Base-by-base conservation (phyloP, 2,329 filamentous ascomycete genomes). In the Fusarium acutatum region DNA sequence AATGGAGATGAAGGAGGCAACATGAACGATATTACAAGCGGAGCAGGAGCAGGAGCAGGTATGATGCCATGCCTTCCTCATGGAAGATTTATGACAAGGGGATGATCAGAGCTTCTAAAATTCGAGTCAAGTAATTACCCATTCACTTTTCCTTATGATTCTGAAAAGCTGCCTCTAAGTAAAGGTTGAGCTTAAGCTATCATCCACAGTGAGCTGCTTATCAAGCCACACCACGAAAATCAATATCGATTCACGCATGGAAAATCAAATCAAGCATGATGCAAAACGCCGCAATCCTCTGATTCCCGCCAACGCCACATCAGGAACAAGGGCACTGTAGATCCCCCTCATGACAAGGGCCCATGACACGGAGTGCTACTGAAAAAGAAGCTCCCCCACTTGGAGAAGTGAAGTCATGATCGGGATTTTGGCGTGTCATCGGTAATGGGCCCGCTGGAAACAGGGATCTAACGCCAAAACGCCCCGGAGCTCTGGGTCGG, bases 331-430 rank as follows among this genome's bases (percentile, higher is more conserved):
- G 47, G 41, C 28, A 44, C 18, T 24, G 69, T 34, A 73, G 71
- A 70, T 70, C 67, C 71, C 71, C 71, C 71, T 74, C 72, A 74
- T 69, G 69, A 61, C 60, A 74, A 50, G 58, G 69, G 47, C 68
- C 72, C 72, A 74, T 74, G 72, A 70, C 64, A 60, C 40, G 50
- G 64, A 26, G 59, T 30, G 57, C 41, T 61, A 32, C 69, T 69
- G 32, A 32, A 71, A 60, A 66, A 58, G 49, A 30, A 59, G 32
- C 57, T 22, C 32, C 35, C 49, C 58, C 72, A 59, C 65, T 43
- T 44, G 15, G 41, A 52, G 30, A 44, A n/a, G n/a, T 53, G 56
- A 72, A 35, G 50, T 60, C 58, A 73, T 73, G 59, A 74, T 75
- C 72, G 72, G 37, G n/a, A 10, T 60, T 71, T 74, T 62, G 59